These are phyloP conservation scores for Yarrowia phangngaensis DNA, from an alignment of 805 yeast species.

Conservation along the genomic window DNA sequence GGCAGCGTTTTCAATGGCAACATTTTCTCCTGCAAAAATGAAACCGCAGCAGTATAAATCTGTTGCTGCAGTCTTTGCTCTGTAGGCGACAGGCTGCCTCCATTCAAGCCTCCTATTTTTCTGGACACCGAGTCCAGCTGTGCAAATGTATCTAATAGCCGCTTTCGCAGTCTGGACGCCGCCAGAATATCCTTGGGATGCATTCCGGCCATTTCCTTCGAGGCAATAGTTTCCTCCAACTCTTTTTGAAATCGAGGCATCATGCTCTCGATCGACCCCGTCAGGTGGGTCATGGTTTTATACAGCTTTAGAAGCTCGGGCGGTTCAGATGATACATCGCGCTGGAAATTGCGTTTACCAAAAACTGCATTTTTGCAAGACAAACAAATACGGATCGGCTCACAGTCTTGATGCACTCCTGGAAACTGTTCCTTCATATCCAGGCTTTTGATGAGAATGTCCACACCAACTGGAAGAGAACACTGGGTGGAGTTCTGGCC, in stretches of 20 bases:
- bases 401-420: too few species aligned
- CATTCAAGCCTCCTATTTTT: slow-evolving; percentile 31
- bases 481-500: slow-evolving; percentile 61
- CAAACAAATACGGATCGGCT: slow-evolving; percentile 53
- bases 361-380: slow-evolving; percentile 64
- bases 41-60: slow-evolving; percentile 53
- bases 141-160: slow-evolving; percentile 49
- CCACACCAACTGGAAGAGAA: slow-evolving; percentile 65
- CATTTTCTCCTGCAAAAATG: slow-evolving; percentile 64
- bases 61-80: slow-evolving; percentile 51
- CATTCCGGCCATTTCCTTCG: slow-evolving; percentile 37
- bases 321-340: slow-evolving; percentile 42
- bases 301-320: slow-evolving; percentile 30
- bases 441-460: slow-evolving; percentile 37
- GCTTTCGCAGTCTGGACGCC: slow-evolving; percentile 45
- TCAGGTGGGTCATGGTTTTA: slow-evolving; percentile 8
- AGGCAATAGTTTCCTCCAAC: slow-evolving; percentile 35
- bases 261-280: slow-evolving; percentile 7
- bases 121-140: slow-evolving; percentile 51
- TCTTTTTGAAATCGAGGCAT: slow-evolving; percentile 47
- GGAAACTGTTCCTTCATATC: slow-evolving; percentile 28
- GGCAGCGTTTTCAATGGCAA: slow-evolving; percentile 62
- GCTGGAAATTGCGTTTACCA: slow-evolving; percentile 48
- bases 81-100: slow-evolving; percentile 40
- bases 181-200: slow-evolving; percentile 32